Evolutionary conservation across 2,329 filamentous ascomycete species (phyloP).

Genomic region (Beauveria caledonica): DNA sequence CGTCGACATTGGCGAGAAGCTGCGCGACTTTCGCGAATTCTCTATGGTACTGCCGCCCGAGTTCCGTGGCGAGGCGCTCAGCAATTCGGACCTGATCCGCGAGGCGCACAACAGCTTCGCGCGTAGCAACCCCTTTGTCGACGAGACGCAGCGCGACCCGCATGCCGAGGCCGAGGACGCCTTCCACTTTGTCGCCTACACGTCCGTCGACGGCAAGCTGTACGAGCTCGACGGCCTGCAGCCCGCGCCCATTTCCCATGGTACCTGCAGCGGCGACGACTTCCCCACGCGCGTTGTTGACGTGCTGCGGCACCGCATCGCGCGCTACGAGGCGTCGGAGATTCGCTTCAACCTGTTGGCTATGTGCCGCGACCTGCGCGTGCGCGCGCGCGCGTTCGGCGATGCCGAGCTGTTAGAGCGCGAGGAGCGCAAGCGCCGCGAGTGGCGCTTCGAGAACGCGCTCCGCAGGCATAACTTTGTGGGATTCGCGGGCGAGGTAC

Average conservation of each 20-base stretch:
- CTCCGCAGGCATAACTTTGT: constrained; percentile 92
- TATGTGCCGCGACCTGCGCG: constrained; percentile 76
- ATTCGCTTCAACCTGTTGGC: constrained; percentile 95
- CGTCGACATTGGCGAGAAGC: constrained; percentile 62
- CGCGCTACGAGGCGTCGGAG: constrained; percentile 75
- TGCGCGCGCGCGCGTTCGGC: constrained; percentile 70
- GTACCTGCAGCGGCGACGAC: constrained; percentile 56
- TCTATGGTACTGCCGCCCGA: constrained; percentile 75
- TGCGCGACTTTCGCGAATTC: constrained; percentile 80
- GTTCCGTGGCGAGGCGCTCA: constrained; percentile 52
- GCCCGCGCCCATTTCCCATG: constrained; percentile 85
- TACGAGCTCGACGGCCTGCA: constrained; percentile 96
- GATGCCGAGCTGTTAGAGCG: constrained; percentile 69
- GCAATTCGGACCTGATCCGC: constrained; percentile 60
- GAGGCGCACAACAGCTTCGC: constrained; percentile 88
- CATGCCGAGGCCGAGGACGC: constrained; percentile 72
- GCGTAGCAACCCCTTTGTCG: constrained; percentile 78
- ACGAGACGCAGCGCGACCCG: constrained; percentile 67
- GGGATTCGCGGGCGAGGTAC: constrained; percentile 81
- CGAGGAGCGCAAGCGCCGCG: constrained; percentile 75
- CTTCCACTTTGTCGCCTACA: constrained; percentile 97
- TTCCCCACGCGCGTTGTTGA: constrained; percentile 77
- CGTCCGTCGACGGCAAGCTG: constrained; percentile 65
- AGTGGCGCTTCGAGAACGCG: constrained; percentile 94
- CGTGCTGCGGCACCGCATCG: constrained; percentile 78